Evolutionary conservation across 75 land plant genomes (phyloP), one percentile per base, ranked within the genome.

Genomic region (Pinus taeda): DNA sequence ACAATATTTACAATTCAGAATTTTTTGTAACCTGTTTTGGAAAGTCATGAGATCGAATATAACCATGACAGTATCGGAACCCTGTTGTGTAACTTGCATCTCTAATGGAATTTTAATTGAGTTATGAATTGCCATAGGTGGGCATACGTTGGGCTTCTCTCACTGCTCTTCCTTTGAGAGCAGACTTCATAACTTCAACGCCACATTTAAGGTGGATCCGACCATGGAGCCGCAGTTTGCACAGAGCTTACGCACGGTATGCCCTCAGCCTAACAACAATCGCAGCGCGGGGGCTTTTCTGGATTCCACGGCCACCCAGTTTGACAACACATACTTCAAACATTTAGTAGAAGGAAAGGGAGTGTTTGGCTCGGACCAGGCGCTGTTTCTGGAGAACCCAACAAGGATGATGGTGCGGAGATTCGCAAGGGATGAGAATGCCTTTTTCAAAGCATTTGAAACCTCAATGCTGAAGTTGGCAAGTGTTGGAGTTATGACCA

Each of bases 401-500:
- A 42, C 45, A 4, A 42, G 3, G 45, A 42, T 6, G 45, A 42
- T 42, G 45, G 45, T 42, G 45, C 2, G 0, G 45, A 42, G 45
- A 59, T 59, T 18, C 74, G 91, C 91, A 0, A 42, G 57, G 67
- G 83, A 89, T 13, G 45, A 84, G 45, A 60, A 79, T 55, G 82
- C 79, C 24, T 91, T 91, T 75, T 3, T 57, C 18, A 13, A 59
- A 18, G 88, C 86, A 0, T 91, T 91, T 70, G 85, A 74, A 4
- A 82, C 80, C 36, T 88, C 93, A 21, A 88, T 91, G 79, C 70
- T 86, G 74, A 83, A 81, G 75, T 84, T 91, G 90, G 83, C 90
- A 70, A 85, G 88, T 24, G 63, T 75, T 60, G 77, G 77, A 9
- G 42, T 75, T 33, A 11, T 60, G 33, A 75, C 77, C 6, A 42